Percentiles rank a stretch among this genome's conserved stretches.
phyloP scores from a whole-genome alignment of 371 early-diverging fungal species.

The Capillidium heterosporum region DNA sequence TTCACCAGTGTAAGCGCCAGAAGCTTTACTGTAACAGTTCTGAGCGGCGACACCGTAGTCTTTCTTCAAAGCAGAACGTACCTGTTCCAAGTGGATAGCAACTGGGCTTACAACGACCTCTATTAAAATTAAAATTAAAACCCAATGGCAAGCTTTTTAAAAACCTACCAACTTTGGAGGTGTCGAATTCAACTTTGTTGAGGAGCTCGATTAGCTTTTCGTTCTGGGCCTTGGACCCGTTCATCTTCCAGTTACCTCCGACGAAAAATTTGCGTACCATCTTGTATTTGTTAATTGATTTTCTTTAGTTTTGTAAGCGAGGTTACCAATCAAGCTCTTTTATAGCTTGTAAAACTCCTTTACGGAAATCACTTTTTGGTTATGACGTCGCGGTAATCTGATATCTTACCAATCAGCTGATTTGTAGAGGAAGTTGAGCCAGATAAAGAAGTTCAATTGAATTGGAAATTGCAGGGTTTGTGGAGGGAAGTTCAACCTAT shows the following conservation, averaged over 20 bases:
- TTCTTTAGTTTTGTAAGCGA: too few species aligned
- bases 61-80: slow-evolving; percentile 50
- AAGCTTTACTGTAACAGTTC: slow-evolving; percentile 71
- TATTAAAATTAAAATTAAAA: slow-evolving; percentile 7
- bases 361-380: too few species aligned
- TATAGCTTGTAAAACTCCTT: too few species aligned
- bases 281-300: neutral
- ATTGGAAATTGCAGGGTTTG: too few species aligned
- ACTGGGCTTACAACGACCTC: slow-evolving; percentile 98
- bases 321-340: too few species aligned
- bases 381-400: too few species aligned
- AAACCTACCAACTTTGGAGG: slow-evolving; percentile 17
- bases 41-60: slow-evolving; percentile 91
- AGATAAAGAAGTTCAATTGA: too few species aligned
- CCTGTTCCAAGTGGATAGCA: slow-evolving; percentile 71
- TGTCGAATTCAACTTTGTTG: slow-evolving; percentile 36
- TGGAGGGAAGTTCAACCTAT: too few species aligned
- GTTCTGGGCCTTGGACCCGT: slow-evolving; percentile 59
- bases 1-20: slow-evolving; percentile 98
- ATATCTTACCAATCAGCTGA: too few species aligned
- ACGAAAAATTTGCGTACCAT: slow-evolving; percentile 13
- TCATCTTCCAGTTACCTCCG: slow-evolving; percentile 88
- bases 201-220: slow-evolving; percentile 52
- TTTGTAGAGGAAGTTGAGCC: too few species aligned
- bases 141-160: neutral